phyloP scores from a whole-genome alignment of 192 early-diverging fungal genomes.

The Backusella parvicylindrica region DNA sequence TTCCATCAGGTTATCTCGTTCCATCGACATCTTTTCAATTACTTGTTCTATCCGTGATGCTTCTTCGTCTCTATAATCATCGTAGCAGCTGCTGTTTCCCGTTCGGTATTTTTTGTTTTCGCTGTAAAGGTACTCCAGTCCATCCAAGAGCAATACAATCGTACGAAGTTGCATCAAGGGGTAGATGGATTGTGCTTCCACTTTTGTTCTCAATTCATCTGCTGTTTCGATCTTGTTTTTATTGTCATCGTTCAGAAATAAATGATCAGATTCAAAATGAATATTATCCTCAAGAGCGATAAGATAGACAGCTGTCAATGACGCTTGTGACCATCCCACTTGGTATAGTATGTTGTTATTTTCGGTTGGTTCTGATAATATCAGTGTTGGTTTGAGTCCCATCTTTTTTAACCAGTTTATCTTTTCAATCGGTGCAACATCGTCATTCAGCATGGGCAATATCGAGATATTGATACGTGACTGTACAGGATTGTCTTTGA shows the following conservation, averaged over 20 bases:
- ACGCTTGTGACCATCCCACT: conserved; percentile 18
- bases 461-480: conserved; percentile 21
- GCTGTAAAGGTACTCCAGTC: background rate
- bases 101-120: background rate
- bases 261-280: background rate
- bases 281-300: conserved; percentile 33
- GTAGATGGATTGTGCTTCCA: background rate
- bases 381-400: conserved; percentile 17
- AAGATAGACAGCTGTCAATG: conserved; percentile 34
- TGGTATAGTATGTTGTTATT: background rate
- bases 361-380: background rate
- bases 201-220: background rate
- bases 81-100: background rate
- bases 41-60: background rate
- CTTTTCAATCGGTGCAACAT: conserved; percentile 31
- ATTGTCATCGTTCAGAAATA: background rate
- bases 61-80: background rate
- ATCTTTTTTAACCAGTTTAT: conserved; percentile 28
- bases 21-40: background rate
- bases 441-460: conserved; percentile 26
- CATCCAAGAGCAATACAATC: conserved; percentile 21
- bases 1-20: background rate
- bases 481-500: conserved; percentile 48
- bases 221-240: background rate
- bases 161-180: conserved; percentile 19